Base-by-base conservation (phyloP, 2,329 filamentous ascomycete species). In the Zymoseptoria pseudotritici region DNA sequence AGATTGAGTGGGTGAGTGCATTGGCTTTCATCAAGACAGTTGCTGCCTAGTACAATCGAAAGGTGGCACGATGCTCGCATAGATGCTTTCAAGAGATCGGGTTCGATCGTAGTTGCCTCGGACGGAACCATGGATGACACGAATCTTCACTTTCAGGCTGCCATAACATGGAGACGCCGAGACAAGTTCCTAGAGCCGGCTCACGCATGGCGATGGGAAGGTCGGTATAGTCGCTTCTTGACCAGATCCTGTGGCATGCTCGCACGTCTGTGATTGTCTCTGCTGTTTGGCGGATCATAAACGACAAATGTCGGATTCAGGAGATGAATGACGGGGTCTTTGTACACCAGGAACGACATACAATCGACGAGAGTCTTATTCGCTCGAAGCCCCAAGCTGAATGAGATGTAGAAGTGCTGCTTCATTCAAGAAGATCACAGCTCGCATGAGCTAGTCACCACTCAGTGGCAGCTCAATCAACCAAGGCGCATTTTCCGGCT, bases 401-500 rank as follows among this genome's bases (percentile, higher is more conserved):
- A 46, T 46, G 36, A 13, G 17, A 17, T 13, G 36, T n/a, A 46
- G 13, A n/a, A 46, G 11, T 46, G 11, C 36, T 46, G 7, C 13
- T 46, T 42, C 10, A 42, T 42, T 24, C 22, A 24, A 24, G 22
- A 29, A 29, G 7, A 29, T 29, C 26, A 29, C 36, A 17, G 36
- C 36, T n/a, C 36, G 36, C 36, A 46, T 7, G 13, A 46, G 13
- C 36, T 46, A 46, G 13, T 46, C 6, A 11, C 36, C 17, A 17
- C 36, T 42, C 36, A 46, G 13, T 13, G 36, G 36, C 36, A 85
- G 52, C 72, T 84, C 82, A 29, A 85, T 75, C 50, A 84, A 60
- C 80, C 82, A 85, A 1, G 82, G 80, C 46, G 77, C 79, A 70
- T 85, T 80, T 29, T 70, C 63, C 6, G 82, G 77, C 36, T 70